Conservation (phyloP, 1,284 basidiomycete genomes). For the Limonomyces culmigenus region DNA sequence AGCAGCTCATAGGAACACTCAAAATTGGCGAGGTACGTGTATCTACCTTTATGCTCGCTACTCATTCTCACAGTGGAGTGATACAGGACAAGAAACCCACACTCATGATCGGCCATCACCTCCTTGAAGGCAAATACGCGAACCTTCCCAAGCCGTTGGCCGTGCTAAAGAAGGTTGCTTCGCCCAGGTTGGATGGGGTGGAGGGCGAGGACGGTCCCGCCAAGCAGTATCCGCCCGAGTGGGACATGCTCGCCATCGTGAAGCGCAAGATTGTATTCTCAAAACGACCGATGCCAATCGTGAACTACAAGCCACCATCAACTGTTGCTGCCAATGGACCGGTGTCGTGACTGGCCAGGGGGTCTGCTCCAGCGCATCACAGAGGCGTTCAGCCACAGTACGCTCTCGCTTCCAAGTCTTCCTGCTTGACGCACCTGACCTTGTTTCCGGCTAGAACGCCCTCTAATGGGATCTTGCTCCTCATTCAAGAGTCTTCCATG, state of each 20-base stretch:
- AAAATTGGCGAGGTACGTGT: conserved; percentile 26
- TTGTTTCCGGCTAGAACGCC: too few species aligned
- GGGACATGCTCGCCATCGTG: conserved; percentile 40
- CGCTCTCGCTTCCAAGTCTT: too few species aligned
- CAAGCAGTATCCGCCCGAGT: conserved; percentile 12
- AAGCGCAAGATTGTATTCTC: conserved; percentile 67
- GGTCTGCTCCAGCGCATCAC: too few species aligned
- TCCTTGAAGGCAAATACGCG: conserved; percentile 76
- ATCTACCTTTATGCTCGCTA: neutral
- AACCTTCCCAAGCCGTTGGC: conserved; percentile 65
- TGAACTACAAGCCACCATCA: conserved; percentile 5
- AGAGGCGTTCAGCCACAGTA: too few species aligned
- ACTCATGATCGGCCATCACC: conserved; percentile 71
- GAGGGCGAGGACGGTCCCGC: neutral
- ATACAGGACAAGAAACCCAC: conserved; percentile 64
- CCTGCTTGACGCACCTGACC: too few species aligned
- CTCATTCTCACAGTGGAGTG: conserved; percentile 3
- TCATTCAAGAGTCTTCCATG: too few species aligned
- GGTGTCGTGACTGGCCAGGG: too few species aligned
- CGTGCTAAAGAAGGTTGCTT: conserved; percentile 32
- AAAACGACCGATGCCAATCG: conserved; percentile 59
- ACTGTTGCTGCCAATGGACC: too few species aligned
- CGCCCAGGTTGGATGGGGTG: neutral
- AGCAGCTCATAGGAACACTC: conserved; percentile 47
- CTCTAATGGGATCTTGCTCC: too few species aligned